These are phyloP conservation scores for Jackrogersella minutella DNA, from an alignment of 495 filamentous ascomycete species.

Conservation along the genomic window DNA sequence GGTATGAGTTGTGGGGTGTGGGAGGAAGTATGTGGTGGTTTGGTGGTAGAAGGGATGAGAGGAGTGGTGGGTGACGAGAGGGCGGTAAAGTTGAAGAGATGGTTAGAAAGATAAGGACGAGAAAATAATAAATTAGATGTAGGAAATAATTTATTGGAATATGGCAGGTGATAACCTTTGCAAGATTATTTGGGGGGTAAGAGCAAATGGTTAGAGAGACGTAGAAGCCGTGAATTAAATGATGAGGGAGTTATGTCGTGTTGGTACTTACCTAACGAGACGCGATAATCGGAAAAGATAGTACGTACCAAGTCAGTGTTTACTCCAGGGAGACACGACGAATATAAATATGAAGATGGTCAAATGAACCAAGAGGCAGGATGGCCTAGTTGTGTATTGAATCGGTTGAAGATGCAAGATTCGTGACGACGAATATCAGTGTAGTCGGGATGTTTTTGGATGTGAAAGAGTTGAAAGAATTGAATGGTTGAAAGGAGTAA, in stretches of 20 bases:
- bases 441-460: not conserved
- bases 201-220: not conserved
- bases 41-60: slow-evolving; percentile 33
- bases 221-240: not conserved
- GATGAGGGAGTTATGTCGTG: not conserved
- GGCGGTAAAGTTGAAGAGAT: not conserved
- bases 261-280: not conserved
- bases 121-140: not conserved
- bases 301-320: not conserved
- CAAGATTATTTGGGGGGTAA: not conserved
- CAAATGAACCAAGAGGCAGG: not conserved
- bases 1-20: slow-evolving; percentile 16
- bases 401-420: not conserved
- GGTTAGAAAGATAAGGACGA: not conserved
- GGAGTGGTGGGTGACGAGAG: slow-evolving; percentile 36
- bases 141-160: not conserved
- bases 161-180: not conserved
- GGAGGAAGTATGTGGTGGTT: slow-evolving; percentile 13
- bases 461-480: not conserved
- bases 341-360: no score
- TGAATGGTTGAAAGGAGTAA: not conserved
- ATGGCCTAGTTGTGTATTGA: not conserved
- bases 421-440: not conserved
- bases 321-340: no score
- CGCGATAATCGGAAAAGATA: not conserved